phyloP scores from a whole-genome alignment of 225 moss, liverwort and hornwort genomes.

The Thuidium tamariscinum region DNA sequence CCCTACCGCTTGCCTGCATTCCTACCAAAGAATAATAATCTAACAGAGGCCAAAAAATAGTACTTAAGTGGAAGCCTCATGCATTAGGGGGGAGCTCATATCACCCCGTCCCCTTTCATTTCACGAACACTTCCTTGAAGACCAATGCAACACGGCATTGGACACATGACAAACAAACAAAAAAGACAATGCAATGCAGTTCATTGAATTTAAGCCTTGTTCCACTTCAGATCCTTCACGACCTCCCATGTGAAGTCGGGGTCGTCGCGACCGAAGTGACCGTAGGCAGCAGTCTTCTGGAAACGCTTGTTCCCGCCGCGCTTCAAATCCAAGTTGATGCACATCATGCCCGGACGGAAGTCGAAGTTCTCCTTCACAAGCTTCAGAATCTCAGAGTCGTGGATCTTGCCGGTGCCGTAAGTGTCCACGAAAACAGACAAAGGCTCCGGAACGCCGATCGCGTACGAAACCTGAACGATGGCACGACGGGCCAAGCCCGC shows the following conservation, averaged over 20 bases:
- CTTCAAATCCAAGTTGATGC: conserved; percentile 85
- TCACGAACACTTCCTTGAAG: neutral
- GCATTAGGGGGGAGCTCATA: conserved; percentile 4
- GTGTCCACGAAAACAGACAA: conserved; percentile 81
- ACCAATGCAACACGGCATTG: neutral
- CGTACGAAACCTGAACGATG: conserved; percentile 75
- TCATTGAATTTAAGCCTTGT: neutral
- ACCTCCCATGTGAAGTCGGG: conserved; percentile 95
- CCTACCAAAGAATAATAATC: neutral
- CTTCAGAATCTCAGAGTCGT: conserved; percentile 48
- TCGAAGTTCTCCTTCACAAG: conserved; percentile 76
- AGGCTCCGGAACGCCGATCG: conserved; percentile 82
- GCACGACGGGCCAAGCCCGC: conserved; percentile 63
- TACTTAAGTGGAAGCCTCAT: neutral
- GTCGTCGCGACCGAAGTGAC: conserved; percentile 71
- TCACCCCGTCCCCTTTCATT: conserved; percentile 1
- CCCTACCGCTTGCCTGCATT: neutral
- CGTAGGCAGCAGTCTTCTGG: conserved; percentile 94
- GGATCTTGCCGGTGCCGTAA: conserved; percentile 71
- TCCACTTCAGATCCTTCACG: conserved; percentile 82
- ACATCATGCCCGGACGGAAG: conserved; percentile 93
- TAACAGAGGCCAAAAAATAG: neutral
- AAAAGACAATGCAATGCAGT: too few relatives aligned
- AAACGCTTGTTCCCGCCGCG: conserved; percentile 84
- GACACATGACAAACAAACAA: neutral